Evolutionary conservation across 305 asterid species (phyloP).

Genomic region (Salvia sclarea): DNA sequence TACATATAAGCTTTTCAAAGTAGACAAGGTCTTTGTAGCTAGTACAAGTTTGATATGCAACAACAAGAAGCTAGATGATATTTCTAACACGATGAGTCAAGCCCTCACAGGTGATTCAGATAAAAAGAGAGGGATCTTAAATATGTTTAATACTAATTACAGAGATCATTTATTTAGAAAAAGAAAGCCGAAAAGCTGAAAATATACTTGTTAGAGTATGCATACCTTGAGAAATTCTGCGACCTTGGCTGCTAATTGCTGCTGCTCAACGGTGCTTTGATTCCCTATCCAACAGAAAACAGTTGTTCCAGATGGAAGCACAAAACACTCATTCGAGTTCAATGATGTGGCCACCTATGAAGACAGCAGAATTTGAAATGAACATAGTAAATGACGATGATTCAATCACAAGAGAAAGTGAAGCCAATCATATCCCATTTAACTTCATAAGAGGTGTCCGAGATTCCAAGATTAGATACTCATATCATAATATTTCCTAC

Average conservation of each 20-base stretch:
- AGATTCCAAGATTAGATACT: neutral
- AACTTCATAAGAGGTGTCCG: neutral
- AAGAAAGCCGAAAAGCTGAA: constrained; percentile 4
- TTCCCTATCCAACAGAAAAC: constrained; percentile 83
- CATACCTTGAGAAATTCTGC: constrained; percentile 86
- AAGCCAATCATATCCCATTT: neutral
- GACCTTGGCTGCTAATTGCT: constrained; percentile 69
- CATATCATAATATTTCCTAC: neutral
- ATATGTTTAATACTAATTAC: neutral
- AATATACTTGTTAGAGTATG: neutral
- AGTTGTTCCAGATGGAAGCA: constrained; percentile 82
- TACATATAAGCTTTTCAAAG: neutral
- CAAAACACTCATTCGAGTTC: constrained; percentile 80
- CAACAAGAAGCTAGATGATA: too few relatives aligned
- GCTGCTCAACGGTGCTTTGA: constrained; percentile 85
- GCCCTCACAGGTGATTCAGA: too few relatives aligned
- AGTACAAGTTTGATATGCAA: neutral
- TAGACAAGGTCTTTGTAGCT: neutral
- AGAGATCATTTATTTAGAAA: constrained; percentile 4
- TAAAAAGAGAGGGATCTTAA: neutral
- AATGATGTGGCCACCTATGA: constrained; percentile 73
- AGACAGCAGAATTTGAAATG: constrained; percentile 26
- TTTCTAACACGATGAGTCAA: too few relatives aligned
- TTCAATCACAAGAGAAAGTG: constrained; percentile 21
- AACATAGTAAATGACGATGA: neutral